A percentile compares a stretch with the other conserved stretches of the same genome.
These are phyloP conservation scores for Hericium rajendrae DNA, from an alignment of 768 basidiomycete species.

Conservation along the genomic window DNA sequence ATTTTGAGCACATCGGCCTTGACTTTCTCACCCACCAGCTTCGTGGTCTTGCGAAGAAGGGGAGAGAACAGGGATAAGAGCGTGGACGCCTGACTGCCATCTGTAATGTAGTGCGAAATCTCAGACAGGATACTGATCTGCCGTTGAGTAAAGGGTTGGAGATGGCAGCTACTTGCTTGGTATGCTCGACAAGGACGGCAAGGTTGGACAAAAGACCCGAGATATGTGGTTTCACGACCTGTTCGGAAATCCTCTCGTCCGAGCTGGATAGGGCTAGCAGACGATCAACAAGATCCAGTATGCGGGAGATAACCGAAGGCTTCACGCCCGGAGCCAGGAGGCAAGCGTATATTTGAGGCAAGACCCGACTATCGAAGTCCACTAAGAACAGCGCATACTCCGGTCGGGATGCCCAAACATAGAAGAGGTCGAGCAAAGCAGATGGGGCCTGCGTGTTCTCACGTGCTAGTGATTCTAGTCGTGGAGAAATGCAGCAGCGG, in stretches of 20 bases:
- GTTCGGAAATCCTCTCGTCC: slow-evolving; percentile 38
- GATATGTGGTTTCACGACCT: slow-evolving; percentile 61
- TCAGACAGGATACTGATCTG: slow-evolving; percentile 76
- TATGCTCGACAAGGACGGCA: slow-evolving; percentile 55
- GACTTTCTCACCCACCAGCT: slow-evolving; percentile 73
- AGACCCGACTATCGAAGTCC: slow-evolving; percentile 51
- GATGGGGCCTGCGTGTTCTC: slow-evolving; percentile 94
- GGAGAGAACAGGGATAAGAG: slow-evolving; percentile 70
- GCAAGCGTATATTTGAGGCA: slow-evolving; percentile 78
- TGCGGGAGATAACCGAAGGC: slow-evolving; percentile 63
- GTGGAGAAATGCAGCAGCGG: slow-evolving; percentile 67
- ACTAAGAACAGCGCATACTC: slow-evolving; percentile 58
- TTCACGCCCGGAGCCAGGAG: slow-evolving; percentile 80
- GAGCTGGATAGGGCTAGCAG: slow-evolving; percentile 47
- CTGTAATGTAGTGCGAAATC: slow-evolving; percentile 64
- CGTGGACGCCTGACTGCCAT: slow-evolving; percentile 60
- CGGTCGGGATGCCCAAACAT: slow-evolving; percentile 56
- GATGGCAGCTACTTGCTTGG: slow-evolving; percentile 37
- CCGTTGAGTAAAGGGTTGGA: slow-evolving; percentile 65
- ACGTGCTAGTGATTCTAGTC: slow-evolving; percentile 58
- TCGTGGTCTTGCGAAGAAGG: slow-evolving; percentile 67
- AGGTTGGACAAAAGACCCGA: slow-evolving; percentile 64
- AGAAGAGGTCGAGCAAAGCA: slow-evolving; percentile 77
- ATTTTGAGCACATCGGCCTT: slow-evolving; percentile 78
- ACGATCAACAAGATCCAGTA: slow-evolving; percentile 80